Percentiles rank a stretch among this genome's conserved stretches.
Conservation (phyloP, 306 rosid species). For the Medicago arabica region DNA sequence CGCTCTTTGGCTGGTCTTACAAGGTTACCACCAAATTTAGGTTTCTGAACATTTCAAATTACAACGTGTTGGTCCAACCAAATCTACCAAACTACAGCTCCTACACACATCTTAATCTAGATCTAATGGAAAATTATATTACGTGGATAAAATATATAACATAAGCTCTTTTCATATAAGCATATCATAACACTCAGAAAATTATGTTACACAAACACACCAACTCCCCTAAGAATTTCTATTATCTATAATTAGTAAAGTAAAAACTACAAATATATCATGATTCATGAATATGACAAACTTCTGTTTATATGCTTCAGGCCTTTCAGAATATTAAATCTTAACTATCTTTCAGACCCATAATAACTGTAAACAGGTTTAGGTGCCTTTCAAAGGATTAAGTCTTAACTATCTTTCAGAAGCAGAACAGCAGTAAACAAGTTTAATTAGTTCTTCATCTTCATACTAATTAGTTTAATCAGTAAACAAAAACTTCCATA, state of each 20-base stretch:
- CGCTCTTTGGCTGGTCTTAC: not conserved
- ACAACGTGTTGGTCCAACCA: not conserved
- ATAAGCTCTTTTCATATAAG: constrained; percentile 7
- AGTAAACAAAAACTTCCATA: not conserved
- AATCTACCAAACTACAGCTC: constrained; percentile 27
- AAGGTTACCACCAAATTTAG: constrained; percentile 3
- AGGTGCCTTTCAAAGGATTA: not conserved
- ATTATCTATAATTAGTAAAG: not conserved
- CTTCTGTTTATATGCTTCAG: not conserved
- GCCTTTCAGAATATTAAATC: not conserved
- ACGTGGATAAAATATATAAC: not conserved
- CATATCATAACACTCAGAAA: constrained; percentile 17
- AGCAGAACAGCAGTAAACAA: constrained; percentile 14
- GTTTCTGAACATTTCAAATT: constrained; percentile 30
- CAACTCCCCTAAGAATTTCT: constrained; percentile 8
- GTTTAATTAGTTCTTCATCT: not conserved
- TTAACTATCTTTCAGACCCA: constrained; percentile 13
- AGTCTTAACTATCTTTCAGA: constrained; percentile 3
- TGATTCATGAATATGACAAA: constrained; percentile 9
- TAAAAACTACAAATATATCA: not conserved
- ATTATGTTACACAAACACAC: constrained; percentile 1
- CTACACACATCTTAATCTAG: not conserved
- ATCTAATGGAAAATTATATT: not conserved
- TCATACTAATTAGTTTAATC: not conserved
- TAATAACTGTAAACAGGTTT: constrained; percentile 3